These are phyloP conservation scores for Solanum ossicruentum DNA, from an alignment of 257 asterid species.

Conservation along the genomic window DNA sequence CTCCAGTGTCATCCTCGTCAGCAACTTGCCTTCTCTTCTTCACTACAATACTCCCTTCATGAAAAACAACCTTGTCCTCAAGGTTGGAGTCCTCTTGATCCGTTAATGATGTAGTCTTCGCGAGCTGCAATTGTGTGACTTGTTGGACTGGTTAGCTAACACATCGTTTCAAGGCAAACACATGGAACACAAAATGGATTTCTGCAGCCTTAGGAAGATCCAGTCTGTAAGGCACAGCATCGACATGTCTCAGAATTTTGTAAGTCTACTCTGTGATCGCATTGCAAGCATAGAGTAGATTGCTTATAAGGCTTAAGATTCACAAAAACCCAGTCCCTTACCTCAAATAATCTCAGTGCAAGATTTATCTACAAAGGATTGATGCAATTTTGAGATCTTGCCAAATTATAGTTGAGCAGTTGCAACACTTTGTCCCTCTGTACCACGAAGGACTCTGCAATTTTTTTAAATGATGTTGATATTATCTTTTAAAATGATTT, in stretches of 20 bases:
- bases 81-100: neutral
- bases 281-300: neutral
- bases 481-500: neutral
- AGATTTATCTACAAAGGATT: neutral
- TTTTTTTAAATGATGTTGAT: neutral
- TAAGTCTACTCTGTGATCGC: neutral
- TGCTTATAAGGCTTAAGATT: neutral
- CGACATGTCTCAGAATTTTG: neutral
- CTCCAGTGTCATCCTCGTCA: neutral
- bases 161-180: no score
- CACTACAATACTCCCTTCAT: neutral
- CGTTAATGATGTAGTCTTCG: neutral
- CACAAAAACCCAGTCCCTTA: neutral
- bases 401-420: neutral
- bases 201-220: neutral
- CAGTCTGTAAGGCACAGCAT: neutral
- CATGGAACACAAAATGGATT: neutral
- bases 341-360: neutral
- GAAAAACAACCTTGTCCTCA: neutral
- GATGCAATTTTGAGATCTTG: neutral
- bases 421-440: neutral
- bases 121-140: neutral
- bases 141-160: neutral
- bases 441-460: neutral
- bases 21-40: neutral